Evolutionary conservation across 345 rosid genomes (phyloP), one percentile per base, ranked within the genome.

Genomic region (Hibiscus trionum): DNA sequence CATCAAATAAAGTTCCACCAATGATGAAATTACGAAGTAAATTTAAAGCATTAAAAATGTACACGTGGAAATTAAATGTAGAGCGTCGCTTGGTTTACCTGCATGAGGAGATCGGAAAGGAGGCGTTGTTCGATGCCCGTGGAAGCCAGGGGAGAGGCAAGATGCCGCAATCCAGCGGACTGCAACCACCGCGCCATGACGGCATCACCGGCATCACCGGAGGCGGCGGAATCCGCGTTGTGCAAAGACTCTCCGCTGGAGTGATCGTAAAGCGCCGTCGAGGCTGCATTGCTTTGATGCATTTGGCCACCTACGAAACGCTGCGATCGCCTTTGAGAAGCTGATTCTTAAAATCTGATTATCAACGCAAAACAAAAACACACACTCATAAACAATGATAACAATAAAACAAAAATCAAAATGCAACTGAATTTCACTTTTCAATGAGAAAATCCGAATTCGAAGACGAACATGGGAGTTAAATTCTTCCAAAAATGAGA

Each of bases 131-230:
- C 99, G 61, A 81, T 65, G 57, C 90, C 87, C 0, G 93, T 79
- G 24, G 97, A 87, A 74, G 96, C 89, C 86, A 89, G 62, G 19
- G 99, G 99, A 66, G 99, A 92, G 75, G 96, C 98, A 85, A 95
- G 90, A 88, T 95, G 99, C 94, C 92, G 99, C 87, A 95, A 79
- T 68, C 99, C 99, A 58, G 97, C 96, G 11, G 98, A 95, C 84
- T 95, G 98, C 74, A 95, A 91, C 98, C 97, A 95, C 76, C 99
- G 90, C 21, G 97, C 97, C 98, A 92, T 95, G 64, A 95, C 98
- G 0, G 99, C 97, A 75, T 95, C 99, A 3, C 97, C 88, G 0
- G 96, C 88, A 70, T 92, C 98, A 42, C 85, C 98, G 52, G n/a
- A 16, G 9, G 85, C 82, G 5, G 87, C 60, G 16, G 90, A 79